Evolutionary conservation across 129 eudicot genomes (phyloP).

Genomic region (Oenanthe sinensis): DNA sequence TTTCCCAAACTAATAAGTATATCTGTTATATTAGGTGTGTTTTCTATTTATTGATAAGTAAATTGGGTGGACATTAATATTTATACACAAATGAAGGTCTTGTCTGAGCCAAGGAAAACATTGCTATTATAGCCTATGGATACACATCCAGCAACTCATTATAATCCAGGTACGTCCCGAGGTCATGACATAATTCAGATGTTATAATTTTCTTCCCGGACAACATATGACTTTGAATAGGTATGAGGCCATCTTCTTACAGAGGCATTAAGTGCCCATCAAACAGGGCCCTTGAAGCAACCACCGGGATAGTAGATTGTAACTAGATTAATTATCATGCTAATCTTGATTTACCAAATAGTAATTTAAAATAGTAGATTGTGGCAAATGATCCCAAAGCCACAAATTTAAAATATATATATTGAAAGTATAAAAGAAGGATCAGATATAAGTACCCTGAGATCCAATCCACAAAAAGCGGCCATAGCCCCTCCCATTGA

Average conservation of each 20-base stretch:
- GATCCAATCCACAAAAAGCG: conserved; percentile 84
- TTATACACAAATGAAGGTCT: not conserved
- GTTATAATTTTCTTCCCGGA: not conserved
- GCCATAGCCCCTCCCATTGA: conserved; percentile 99
- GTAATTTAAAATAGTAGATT: not conserved
- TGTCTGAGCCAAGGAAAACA: not conserved
- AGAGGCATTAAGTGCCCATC: not conserved
- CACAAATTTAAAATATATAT: not conserved
- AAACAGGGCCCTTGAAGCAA: not conserved
- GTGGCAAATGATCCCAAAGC: conserved; percentile 4
- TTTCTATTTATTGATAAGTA: no score
- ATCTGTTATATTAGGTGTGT: no score
- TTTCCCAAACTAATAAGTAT: no score
- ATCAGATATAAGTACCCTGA: conserved; percentile 38
- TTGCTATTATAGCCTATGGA: not conserved
- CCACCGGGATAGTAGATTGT: not conserved
- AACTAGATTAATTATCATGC: not conserved
- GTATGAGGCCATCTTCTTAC: not conserved
- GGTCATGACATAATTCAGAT: not conserved
- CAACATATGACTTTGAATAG: not conserved
- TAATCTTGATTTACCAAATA: not conserved
- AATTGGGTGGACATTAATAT: no score
- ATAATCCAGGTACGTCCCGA: not conserved
- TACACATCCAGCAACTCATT: not conserved
- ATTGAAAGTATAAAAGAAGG: not conserved